A percentile compares a stretch with the other conserved stretches of the same genome.
Conservation (phyloP, 257 asterid species). For the Cinchona pubescens region DNA sequence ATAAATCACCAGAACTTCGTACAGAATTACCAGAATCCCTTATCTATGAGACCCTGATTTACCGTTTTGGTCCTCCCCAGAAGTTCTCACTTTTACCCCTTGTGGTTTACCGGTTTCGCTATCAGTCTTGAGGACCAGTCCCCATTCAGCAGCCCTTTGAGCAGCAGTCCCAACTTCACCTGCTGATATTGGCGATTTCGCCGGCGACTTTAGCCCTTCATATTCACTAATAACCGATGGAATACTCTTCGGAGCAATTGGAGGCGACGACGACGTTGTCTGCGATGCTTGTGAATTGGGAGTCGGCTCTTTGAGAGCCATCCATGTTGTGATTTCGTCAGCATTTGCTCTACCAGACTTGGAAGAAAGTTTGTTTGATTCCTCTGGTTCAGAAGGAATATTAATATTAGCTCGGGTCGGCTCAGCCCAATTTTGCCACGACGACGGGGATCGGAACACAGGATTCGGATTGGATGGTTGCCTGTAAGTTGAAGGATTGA, state of each 20-base stretch:
- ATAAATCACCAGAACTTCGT: slow-evolving; percentile 68
- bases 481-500: slow-evolving; percentile 60
- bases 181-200: neutral
- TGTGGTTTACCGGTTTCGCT: slow-evolving; percentile 75
- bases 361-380: slow-evolving; percentile 12
- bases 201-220: slow-evolving; percentile 13
- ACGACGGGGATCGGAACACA: slow-evolving; percentile 41
- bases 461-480: slow-evolving; percentile 22
- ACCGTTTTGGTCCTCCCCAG: slow-evolving; percentile 52
- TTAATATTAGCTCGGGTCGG: neutral
- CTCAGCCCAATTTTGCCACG: slow-evolving; percentile 50
- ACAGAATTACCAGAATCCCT: slow-evolving; percentile 71
- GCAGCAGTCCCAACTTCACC: slow-evolving; percentile 62
- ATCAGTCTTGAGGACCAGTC: slow-evolving; percentile 72
- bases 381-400: slow-evolving; percentile 29
- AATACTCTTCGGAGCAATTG: slow-evolving; percentile 20
- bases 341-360: slow-evolving; percentile 28
- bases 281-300: neutral
- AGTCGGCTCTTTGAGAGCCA: slow-evolving; percentile 68
- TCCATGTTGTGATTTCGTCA: slow-evolving; percentile 66
- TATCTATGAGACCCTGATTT: slow-evolving; percentile 39
- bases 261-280: neutral
- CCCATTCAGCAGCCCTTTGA: slow-evolving; percentile 98
- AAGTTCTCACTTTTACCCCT: slow-evolving; percentile 84
- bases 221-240: slow-evolving; percentile 30